phyloP scores from a whole-genome alignment of 495 filamentous ascomycete genomes.

The Trichoderma virens region DNA sequence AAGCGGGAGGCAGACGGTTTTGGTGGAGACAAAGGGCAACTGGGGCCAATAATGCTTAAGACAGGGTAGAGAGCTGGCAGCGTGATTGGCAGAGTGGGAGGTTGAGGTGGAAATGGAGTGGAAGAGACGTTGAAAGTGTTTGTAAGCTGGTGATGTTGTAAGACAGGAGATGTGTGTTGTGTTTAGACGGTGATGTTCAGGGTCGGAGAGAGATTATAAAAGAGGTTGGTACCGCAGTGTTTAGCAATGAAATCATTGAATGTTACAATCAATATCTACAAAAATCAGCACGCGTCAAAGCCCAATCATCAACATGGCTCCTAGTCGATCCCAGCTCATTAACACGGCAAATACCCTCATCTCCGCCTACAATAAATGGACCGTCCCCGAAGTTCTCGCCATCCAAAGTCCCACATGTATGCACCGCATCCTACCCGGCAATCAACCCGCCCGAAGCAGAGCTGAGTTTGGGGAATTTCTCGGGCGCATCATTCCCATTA shows the following conservation, averaged over 20 bases:
- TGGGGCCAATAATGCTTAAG: too few species aligned
- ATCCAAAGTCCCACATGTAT: neutral
- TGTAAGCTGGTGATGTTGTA: too few species aligned
- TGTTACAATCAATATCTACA: neutral
- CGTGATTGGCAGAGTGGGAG: too few species aligned
- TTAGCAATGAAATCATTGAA: neutral
- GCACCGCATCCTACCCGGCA: neutral
- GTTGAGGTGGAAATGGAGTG: too few species aligned
- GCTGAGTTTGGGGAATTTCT: neutral
- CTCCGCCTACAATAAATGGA: neutral
- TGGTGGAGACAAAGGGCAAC: too few species aligned
- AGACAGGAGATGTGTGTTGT: too few species aligned
- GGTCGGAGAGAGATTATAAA: too few species aligned
- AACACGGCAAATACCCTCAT: neutral
- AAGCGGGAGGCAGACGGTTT: too few species aligned
- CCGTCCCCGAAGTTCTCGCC: neutral
- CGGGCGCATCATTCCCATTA: neutral
- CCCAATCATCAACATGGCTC: neutral
- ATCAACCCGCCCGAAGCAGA: neutral
- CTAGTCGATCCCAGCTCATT: neutral
- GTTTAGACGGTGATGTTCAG: too few species aligned
- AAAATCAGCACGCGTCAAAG: neutral
- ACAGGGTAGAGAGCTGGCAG: too few species aligned
- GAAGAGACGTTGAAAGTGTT: too few species aligned
- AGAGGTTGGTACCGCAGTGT: neutral